Conservation (phyloP, 1,284 basidiomycete genomes). For the Moniliella sp. region DNA sequence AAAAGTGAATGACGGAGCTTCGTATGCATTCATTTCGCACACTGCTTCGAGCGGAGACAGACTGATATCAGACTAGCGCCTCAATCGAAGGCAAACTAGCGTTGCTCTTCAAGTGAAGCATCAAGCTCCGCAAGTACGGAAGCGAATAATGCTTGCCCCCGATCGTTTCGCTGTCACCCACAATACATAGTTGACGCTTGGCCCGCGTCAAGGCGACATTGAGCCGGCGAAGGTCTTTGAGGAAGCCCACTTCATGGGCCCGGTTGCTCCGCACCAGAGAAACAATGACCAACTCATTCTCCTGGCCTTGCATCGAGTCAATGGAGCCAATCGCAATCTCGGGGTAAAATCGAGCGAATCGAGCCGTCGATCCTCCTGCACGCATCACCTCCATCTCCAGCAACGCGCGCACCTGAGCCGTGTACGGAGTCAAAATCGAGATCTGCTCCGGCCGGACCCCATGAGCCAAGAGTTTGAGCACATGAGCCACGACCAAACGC, state of each 20-base stretch:
- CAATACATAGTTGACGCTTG: conserved; percentile 20
- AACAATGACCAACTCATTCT: conserved; percentile 27
- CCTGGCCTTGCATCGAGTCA: conserved; percentile 27
- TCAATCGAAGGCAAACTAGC: too few relatives aligned
- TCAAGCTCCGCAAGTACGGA: too few relatives aligned
- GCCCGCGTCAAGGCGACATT: conserved; percentile 32
- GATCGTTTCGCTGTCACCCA: conserved; percentile 24
- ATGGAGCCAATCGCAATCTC: conserved; percentile 18
- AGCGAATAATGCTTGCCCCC: too few relatives aligned
- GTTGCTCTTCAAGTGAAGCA: too few relatives aligned
- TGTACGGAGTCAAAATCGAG: conserved; percentile 68
- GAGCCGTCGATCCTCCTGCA: too few relatives aligned
- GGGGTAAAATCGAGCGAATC: conserved; percentile 35
- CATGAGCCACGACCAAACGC: conserved; percentile 54
- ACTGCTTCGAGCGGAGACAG: neutral
- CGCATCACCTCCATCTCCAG: conserved; percentile 1
- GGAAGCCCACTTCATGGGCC: conserved; percentile 18
- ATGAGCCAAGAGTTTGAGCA: conserved; percentile 49
- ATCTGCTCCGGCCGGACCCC: conserved; percentile 57
- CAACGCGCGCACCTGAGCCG: conserved; percentile 15
- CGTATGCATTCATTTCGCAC: neutral
- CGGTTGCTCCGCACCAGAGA: conserved; percentile 20
- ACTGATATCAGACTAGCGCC: too few relatives aligned
- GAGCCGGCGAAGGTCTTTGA: conserved; percentile 20
- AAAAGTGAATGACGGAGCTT: too few relatives aligned